Evolutionary conservation across 495 filamentous ascomycete species (phyloP).

Genomic region (Echria macrotheca): DNA sequence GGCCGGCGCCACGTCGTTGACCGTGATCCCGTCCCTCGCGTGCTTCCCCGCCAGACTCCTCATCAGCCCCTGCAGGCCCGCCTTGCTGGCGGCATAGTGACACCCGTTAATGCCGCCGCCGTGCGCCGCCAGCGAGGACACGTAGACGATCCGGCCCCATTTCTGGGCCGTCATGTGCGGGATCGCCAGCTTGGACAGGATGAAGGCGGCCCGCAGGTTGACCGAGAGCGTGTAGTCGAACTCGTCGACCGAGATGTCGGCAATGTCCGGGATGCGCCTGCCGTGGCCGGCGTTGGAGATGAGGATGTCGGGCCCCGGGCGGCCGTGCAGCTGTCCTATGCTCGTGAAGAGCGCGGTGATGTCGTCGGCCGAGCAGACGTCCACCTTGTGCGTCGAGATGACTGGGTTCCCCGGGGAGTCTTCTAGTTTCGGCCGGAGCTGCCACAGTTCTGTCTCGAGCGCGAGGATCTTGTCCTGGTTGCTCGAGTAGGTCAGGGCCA

Average conservation of each 20-base stretch:
- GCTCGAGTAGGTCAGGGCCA: slow-evolving; percentile 58
- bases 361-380: slow-evolving; percentile 47
- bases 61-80: slow-evolving; percentile 58
- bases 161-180: slow-evolving; percentile 56
- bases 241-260: slow-evolving; percentile 47
- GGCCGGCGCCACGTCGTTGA: slow-evolving; percentile 70
- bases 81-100: slow-evolving; percentile 65
- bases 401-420: not conserved
- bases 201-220: slow-evolving; percentile 61
- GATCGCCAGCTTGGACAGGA: slow-evolving; percentile 59
- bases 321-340: slow-evolving; percentile 36
- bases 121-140: slow-evolving; percentile 61
- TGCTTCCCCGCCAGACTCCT: slow-evolving; percentile 59
- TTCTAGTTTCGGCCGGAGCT: slow-evolving; percentile 1
- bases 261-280: slow-evolving; percentile 26
- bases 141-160: slow-evolving; percentile 65
- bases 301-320: slow-evolving; percentile 55
- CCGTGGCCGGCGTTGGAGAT: slow-evolving; percentile 41
- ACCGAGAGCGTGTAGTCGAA: slow-evolving; percentile 62
- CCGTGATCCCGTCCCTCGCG: slow-evolving; percentile 60
- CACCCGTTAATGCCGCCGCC: slow-evolving; percentile 63
- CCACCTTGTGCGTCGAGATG: slow-evolving; percentile 51
- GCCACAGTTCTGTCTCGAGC: slow-evolving; percentile 35
- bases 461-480: slow-evolving; percentile 42
- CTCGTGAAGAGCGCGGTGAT: slow-evolving; percentile 44